phyloP scores from a whole-genome alignment of 352 stramenopile species.

The Phytophthora capsici region DNA sequence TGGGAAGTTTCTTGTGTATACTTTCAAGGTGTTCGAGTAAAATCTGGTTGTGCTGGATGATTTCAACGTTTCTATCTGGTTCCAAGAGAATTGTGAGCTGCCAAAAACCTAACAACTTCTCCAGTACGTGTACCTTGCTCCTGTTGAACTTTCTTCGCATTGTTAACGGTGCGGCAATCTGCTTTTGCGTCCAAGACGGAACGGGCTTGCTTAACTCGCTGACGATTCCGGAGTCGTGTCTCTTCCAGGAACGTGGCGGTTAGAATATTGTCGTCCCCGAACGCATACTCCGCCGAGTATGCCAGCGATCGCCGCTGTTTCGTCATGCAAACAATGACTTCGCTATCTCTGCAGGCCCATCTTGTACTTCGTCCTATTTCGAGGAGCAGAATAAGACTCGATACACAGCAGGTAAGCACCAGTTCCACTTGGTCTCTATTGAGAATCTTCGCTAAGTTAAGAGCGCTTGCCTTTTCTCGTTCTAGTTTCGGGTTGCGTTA shows the following conservation, averaged over 20 bases:
- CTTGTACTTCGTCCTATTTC: not conserved
- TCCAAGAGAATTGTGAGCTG: not conserved
- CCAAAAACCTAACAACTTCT: not conserved
- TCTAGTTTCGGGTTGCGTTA: not conserved
- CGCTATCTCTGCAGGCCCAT: conserved; percentile 5
- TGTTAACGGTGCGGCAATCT: conserved; percentile 44
- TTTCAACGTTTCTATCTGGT: conserved; percentile 55
- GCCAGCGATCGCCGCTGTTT: conserved; percentile 54
- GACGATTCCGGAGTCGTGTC: conserved; percentile 49
- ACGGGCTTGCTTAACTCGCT: conserved; percentile 53
- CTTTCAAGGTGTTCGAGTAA: conserved; percentile 57
- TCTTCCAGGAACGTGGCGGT: conserved; percentile 59
- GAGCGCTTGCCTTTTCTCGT: conserved; percentile 11
- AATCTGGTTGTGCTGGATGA: conserved; percentile 57
- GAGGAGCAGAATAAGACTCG: conserved; percentile 8
- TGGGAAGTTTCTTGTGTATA: conserved; percentile 61
- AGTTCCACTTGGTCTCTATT: not conserved
- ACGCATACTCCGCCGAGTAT: conserved; percentile 73
- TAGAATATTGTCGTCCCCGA: conserved; percentile 66
- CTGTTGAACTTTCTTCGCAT: conserved; percentile 63
- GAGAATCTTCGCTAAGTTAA: not conserved
- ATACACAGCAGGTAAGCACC: not conserved
- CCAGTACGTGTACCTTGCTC: conserved; percentile 45
- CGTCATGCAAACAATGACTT: conserved; percentile 39
- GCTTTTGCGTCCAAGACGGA: conserved; percentile 38